phyloP scores from a whole-genome alignment of 2,329 filamentous ascomycete species.

The Thielaviopsis populi region DNA sequence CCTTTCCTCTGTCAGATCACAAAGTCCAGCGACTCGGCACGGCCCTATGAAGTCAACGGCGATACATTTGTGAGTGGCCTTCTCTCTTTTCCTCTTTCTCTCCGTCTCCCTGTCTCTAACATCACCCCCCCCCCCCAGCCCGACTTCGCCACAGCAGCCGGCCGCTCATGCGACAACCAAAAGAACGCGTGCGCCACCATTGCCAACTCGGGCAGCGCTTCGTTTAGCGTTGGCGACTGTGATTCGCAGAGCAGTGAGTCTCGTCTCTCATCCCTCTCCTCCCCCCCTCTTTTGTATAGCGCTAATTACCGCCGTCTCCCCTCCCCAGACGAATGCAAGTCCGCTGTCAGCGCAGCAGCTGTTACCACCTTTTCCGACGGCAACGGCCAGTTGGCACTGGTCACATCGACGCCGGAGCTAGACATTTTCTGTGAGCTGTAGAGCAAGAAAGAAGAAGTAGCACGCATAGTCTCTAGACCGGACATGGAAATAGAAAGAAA shows the following conservation, averaged over 20 bases:
- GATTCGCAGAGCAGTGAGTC: slow-evolving; percentile 32
- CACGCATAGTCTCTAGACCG: no score
- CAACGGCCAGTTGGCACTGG: slow-evolving; percentile 21
- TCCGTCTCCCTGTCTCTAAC: neutral
- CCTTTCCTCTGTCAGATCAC: slow-evolving; percentile 23
- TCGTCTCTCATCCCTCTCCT: neutral
- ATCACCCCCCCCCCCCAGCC: slow-evolving; percentile 21
- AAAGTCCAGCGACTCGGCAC: slow-evolving; percentile 26
- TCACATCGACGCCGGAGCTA: slow-evolving; percentile 30
- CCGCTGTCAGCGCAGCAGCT: slow-evolving; percentile 16
- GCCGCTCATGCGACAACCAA: slow-evolving; percentile 34
- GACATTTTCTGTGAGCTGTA: slow-evolving; percentile 33
- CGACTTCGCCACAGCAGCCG: slow-evolving; percentile 29
- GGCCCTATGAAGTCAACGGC: slow-evolving; percentile 31
- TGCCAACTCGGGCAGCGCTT: slow-evolving; percentile 26
- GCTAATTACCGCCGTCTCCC: neutral
- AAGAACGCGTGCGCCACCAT: slow-evolving; percentile 32
- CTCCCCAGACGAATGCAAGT: slow-evolving; percentile 28
- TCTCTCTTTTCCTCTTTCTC: slow-evolving; percentile 7
- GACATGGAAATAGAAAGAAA: no score
- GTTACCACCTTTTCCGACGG: slow-evolving; percentile 17
- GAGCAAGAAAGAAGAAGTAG: neutral
- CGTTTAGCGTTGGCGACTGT: slow-evolving; percentile 30
- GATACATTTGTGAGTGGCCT: slow-evolving; percentile 29
- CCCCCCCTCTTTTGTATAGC: neutral